Base-by-base conservation (phyloP, 1,139 yeast genomes). In the Debaryomyces subglobosus region DNA sequence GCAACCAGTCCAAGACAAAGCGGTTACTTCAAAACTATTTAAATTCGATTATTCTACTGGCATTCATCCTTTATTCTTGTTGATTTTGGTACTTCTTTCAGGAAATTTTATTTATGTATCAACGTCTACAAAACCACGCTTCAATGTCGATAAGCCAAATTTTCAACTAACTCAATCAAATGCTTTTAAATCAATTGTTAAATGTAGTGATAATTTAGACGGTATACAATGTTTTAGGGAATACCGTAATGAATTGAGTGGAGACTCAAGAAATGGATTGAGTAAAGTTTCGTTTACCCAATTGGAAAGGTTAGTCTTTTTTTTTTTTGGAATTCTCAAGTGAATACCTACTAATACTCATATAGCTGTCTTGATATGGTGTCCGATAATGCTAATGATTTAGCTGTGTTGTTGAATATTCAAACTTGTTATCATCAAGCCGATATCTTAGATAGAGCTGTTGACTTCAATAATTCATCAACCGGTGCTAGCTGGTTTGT, bases 391-490 rank as follows among this genome's bases (percentile, higher is more conserved):
- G 43, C 49, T 8, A 63, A 51, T 44, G 70, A 66, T 45, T 46
- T 64, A 2, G 53, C 59, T 16, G 35, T 64, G 8, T 48, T 65
- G 18, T 49, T 66, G 32, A 58, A 53, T 38, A 56, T 63, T 34
- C 70, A 63, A 47, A 51, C 56, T 15, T 66, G 71, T 47, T 60
- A 55, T 43, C 59, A 62, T 47, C 61, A 61, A 33, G 61, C 64
- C 2, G 59, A 59, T 49, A 41, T 58, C 12, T 32, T 53, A 10
- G 55, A 58, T 32, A 49, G 54, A 15, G 40, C 51, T 5, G 47
- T 44, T 40, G 46, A 49, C 29, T 44, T 47, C 43, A 50, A 41
- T 29, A 27, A 2, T 5, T 10, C 46, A 6, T 25, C 39, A 9
- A 29, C 45, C 5, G 50, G 48, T 4, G 27, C 53, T 12, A 44